A percentile compares a stretch with the other conserved stretches of the same genome.
phyloP scores from a whole-genome alignment of 805 yeast species.

The Kazachstania psychrophila region DNA sequence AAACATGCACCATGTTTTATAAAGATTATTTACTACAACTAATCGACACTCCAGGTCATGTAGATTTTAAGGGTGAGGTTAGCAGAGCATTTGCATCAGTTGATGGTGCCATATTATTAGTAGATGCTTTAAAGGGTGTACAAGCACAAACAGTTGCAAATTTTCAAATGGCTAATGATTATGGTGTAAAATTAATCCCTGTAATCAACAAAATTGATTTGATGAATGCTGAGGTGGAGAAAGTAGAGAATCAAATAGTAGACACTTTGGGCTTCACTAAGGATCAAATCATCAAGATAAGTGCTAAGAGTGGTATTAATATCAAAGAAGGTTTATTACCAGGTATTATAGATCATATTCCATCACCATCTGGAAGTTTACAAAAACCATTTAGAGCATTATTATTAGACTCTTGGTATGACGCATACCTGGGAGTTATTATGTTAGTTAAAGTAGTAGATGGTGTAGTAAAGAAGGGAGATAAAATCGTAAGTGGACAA shows the following conservation, averaged over 20 bases:
- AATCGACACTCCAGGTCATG: constrained; percentile 98
- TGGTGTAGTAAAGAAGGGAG: constrained; percentile 68
- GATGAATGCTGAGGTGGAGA: constrained; percentile 67
- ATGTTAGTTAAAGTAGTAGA: constrained; percentile 77
- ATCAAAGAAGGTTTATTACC: constrained; percentile 68
- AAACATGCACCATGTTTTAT: constrained; percentile 90
- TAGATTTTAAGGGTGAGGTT: constrained; percentile 83
- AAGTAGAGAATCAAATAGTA: constrained; percentile 78
- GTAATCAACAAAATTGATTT: constrained; percentile 88
- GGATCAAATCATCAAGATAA: constrained; percentile 69
- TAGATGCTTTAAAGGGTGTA: constrained; percentile 93
- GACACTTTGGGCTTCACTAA: constrained; percentile 58
- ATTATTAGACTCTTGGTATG: constrained; percentile 97
- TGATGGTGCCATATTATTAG: constrained; percentile 82
- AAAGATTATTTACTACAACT: constrained; percentile 71
- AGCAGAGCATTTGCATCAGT: constrained; percentile 92
- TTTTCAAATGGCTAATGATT: constrained; percentile 78
- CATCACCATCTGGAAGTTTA: constrained; percentile 57
- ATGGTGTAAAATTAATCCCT: constrained; percentile 75
- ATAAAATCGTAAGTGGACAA: constrained; percentile 67
- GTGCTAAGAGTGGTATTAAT: constrained; percentile 85
- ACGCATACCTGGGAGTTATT: constrained; percentile 83
- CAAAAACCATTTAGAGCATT: constrained; percentile 48
- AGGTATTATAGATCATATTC: constrained; percentile 69
- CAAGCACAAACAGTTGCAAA: constrained; percentile 99